Evolutionary conservation across 2,329 filamentous ascomycete genomes (phyloP).

Genomic region (Xylaria sp.): DNA sequence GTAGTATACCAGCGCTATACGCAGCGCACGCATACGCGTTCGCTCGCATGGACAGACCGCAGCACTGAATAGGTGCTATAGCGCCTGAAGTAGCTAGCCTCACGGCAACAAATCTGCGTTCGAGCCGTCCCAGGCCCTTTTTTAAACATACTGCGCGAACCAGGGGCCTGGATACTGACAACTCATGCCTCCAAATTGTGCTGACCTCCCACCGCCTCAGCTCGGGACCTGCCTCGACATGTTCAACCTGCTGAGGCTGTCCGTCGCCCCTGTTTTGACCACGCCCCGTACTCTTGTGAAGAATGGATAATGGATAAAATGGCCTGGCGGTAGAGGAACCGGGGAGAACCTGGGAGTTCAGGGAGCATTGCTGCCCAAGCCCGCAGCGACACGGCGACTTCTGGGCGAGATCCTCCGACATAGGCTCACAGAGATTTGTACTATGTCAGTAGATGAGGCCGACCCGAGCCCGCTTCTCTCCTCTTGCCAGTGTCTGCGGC

Average conservation of each 20-base stretch:
- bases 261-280: conserved; percentile 44
- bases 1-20: conserved; percentile 1
- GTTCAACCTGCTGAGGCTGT: conserved; percentile 43
- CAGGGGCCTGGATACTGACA: conserved; percentile 44
- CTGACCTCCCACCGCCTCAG: conserved; percentile 46
- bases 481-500: conserved; percentile 35
- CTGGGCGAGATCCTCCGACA: conserved; percentile 51
- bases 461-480: conserved; percentile 44
- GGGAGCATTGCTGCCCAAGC: conserved; percentile 56
- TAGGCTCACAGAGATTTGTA: conserved; percentile 50
- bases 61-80: conserved; percentile 32
- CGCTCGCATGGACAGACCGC: conserved; percentile 35
- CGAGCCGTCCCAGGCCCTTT: conserved; percentile 27
- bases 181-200: conserved; percentile 42
- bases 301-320: conserved; percentile 33
- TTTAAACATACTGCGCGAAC: conserved; percentile 26
- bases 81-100: conserved; percentile 41
- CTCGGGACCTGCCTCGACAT: conserved; percentile 32
- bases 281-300: conserved; percentile 44
- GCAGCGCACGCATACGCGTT: no score
- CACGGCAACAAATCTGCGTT: conserved; percentile 38
- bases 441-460: conserved; percentile 38
- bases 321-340: conserved; percentile 37
- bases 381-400: conserved; percentile 49
- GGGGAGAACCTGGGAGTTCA: conserved; percentile 51